These are phyloP conservation scores for Trichoderma afroharzianum DNA, from an alignment of 2,329 filamentous ascomycete genomes.

Conservation along the genomic window DNA sequence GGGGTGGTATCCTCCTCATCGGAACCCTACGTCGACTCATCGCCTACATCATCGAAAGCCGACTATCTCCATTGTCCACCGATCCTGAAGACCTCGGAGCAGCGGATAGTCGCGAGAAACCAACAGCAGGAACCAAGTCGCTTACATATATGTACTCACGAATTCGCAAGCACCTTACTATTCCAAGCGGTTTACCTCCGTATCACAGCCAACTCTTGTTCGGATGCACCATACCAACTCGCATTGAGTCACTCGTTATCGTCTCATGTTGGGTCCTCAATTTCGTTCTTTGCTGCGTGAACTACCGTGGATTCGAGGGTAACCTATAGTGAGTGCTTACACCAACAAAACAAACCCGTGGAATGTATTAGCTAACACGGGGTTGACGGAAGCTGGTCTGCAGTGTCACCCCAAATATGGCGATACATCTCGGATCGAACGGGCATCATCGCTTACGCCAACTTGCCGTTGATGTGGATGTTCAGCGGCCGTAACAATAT, in stretches of 20 bases:
- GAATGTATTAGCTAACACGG: neutral
- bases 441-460: neutral
- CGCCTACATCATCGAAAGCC: neutral
- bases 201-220: neutral
- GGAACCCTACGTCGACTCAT: neutral
- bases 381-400: neutral
- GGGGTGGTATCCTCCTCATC: neutral
- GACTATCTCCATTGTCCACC: neutral
- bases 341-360: neutral
- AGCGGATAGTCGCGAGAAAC: constrained; percentile 1
- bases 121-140: neutral
- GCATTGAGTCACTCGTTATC: neutral
- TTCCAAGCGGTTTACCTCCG: neutral
- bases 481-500: constrained; percentile 38
- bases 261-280: neutral
- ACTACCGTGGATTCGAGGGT: neutral
- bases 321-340: neutral
- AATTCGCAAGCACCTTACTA: neutral
- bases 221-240: constrained; percentile 7
- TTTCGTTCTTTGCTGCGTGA: constrained; percentile 1
- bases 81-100: neutral
- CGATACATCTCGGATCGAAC: neutral
- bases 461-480: constrained; percentile 2
- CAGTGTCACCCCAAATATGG: neutral
- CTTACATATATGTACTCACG: neutral